These are phyloP conservation scores for Candida maltosa DNA, from an alignment of 805 yeast species.

Conservation along the genomic window DNA sequence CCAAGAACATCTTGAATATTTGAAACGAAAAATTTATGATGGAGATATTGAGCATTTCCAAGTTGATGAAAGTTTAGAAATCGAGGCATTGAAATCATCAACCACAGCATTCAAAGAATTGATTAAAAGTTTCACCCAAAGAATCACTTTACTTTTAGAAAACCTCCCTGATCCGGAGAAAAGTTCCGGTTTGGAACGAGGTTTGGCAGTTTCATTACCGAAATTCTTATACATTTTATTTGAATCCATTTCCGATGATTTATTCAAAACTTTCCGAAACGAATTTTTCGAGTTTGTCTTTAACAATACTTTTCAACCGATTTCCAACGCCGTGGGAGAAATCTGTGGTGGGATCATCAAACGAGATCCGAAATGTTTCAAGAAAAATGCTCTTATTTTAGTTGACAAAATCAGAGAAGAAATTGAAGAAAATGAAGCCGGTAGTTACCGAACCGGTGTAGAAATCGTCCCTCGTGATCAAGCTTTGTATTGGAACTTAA, in stretches of 20 bases:
- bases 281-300: constrained; percentile 56
- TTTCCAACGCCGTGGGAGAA: constrained; percentile 65
- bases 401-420: constrained; percentile 59
- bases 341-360: constrained; percentile 71
- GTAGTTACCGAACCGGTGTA: constrained; percentile 60
- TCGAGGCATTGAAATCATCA: constrained; percentile 65
- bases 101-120: constrained; percentile 67
- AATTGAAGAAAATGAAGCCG: constrained; percentile 76
- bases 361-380: constrained; percentile 52
- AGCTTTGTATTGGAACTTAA: constrained; percentile 65
- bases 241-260: constrained; percentile 60
- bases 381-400: constrained; percentile 41
- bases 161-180: constrained; percentile 59
- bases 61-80: constrained; percentile 43
- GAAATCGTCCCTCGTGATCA: constrained; percentile 79
- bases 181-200: constrained; percentile 49
- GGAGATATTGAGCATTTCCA: constrained; percentile 20
- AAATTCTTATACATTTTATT: constrained; percentile 36
- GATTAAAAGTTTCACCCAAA: constrained; percentile 51
- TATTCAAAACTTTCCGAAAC: constrained; percentile 44
- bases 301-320: constrained; percentile 55
- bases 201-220: constrained; percentile 36
- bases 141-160: constrained; percentile 64
- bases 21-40: constrained; percentile 43
- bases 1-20: constrained; percentile 54